phyloP scores from a whole-genome alignment of 306 rosid species.

The Astragalus membranaceus region DNA sequence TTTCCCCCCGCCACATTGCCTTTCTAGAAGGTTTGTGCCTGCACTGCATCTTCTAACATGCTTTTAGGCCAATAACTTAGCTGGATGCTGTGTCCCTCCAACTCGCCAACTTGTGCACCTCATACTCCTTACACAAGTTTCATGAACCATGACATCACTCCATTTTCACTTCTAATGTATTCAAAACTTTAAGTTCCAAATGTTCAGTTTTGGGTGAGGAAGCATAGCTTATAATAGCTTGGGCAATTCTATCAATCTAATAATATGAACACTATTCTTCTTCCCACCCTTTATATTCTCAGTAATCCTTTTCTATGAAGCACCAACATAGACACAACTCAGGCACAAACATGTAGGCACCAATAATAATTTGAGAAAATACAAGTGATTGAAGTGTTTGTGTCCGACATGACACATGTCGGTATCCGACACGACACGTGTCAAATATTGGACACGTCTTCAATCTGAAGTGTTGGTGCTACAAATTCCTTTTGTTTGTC shows the following conservation, averaged over 20 bases:
- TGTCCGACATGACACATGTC: no score
- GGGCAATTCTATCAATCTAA: background rate
- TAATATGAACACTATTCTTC: background rate
- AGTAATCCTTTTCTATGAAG: background rate
- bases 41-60: background rate
- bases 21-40: background rate
- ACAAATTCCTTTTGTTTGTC: background rate
- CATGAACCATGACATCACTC: background rate
- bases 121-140: background rate
- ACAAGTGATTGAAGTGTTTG: no score
- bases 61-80: background rate
- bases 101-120: background rate
- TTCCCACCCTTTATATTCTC: background rate
- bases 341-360: no score
- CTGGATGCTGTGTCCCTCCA: background rate
- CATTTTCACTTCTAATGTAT: background rate
- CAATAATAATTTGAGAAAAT: no score
- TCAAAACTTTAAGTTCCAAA: background rate
- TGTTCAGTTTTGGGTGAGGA: background rate
- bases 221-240: background rate
- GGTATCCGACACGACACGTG: no score
- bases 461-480: no score
- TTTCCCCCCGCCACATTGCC: background rate
- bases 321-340: no score
- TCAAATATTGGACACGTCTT: no score